A percentile compares a stretch with the other conserved stretches of the same genome.
These are phyloP conservation scores for Buddleja alternifolia DNA, from an alignment of 257 asterid genomes.

Conservation along the genomic window DNA sequence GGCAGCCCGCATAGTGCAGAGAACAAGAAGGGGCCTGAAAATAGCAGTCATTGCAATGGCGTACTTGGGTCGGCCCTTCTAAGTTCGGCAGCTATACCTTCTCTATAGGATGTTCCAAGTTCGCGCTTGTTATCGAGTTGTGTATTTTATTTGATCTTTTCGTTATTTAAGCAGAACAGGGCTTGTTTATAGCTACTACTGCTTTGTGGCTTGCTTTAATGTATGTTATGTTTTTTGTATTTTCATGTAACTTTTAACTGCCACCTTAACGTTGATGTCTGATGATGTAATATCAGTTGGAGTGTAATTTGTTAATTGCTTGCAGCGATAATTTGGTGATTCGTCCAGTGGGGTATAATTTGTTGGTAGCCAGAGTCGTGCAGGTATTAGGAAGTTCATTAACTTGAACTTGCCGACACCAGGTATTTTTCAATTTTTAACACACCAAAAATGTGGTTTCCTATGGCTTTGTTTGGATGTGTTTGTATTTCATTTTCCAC, in stretches of 20 bases:
- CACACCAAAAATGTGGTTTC: neutral
- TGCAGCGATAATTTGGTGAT: neutral
- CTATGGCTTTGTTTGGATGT: no score
- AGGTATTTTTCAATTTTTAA: neutral
- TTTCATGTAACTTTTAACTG: neutral
- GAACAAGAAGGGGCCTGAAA: slow-evolving; percentile 47
- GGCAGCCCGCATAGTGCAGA: slow-evolving; percentile 60
- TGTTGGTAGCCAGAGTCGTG: neutral
- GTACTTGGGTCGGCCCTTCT: slow-evolving; percentile 46
- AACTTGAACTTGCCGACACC: neutral
- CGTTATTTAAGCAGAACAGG: no score
- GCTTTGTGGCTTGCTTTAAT: slow-evolving; percentile 28
- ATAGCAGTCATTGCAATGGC: slow-evolving; percentile 42
- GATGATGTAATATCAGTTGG: neutral
- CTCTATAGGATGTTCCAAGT: slow-evolving; percentile 29
- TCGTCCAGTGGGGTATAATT: neutral
- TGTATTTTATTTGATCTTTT: slow-evolving; percentile 5
- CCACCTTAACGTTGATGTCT: neutral
- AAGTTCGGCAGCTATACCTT: slow-evolving; percentile 52
- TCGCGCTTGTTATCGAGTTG: slow-evolving; percentile 12
- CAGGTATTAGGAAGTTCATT: neutral
- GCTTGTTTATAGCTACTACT: no score
- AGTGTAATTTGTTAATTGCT: neutral
- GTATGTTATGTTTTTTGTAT: slow-evolving; percentile 21
- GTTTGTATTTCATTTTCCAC: no score